A percentile compares a stretch with the other conserved stretches of the same genome.
These are phyloP conservation scores for Biscutella auriculata DNA, from an alignment of 441 rosid species.

Conservation along the genomic window DNA sequence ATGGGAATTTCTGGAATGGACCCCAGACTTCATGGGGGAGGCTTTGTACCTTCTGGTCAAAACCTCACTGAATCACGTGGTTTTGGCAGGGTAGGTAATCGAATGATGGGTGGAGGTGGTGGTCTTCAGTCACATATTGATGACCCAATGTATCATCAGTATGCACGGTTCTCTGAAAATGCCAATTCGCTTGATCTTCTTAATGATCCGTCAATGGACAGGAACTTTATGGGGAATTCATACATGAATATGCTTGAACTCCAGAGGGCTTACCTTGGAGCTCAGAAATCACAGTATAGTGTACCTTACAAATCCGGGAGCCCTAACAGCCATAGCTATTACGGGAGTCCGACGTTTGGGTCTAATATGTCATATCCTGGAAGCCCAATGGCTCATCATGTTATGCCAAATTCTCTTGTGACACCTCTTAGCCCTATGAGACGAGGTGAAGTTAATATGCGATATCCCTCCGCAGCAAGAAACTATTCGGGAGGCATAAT, in stretches of 20 bases:
- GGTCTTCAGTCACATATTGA: constrained; percentile 45
- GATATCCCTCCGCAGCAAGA: constrained; percentile 42
- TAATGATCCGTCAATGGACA: constrained; percentile 39
- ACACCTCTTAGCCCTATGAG: constrained; percentile 61
- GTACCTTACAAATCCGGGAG: constrained; percentile 42
- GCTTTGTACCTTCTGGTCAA: constrained; percentile 35
- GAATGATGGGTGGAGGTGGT: constrained; percentile 30
- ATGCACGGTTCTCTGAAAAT: constrained; percentile 33
- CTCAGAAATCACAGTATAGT: constrained; percentile 56
- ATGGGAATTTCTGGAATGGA: constrained; percentile 57
- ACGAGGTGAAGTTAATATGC: constrained; percentile 47
- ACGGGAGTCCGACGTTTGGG: constrained; percentile 50
- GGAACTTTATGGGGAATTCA: constrained; percentile 41
- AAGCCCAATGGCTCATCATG: constrained; percentile 48
- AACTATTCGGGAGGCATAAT: constrained; percentile 45
- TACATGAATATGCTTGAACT: constrained; percentile 53
- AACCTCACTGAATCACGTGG: constrained; percentile 37
- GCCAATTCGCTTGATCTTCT: constrained; percentile 32
- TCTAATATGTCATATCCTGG: constrained; percentile 64
- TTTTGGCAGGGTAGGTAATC: constrained; percentile 35
- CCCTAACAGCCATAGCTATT: constrained; percentile 49
- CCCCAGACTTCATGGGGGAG: constrained; percentile 49
- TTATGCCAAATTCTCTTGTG: constrained; percentile 43
- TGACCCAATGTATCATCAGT: constrained; percentile 62
- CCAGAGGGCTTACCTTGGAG: constrained; percentile 60